phyloP scores from a whole-genome alignment of 208 protist species.

The Trichomonas gallinae region DNA sequence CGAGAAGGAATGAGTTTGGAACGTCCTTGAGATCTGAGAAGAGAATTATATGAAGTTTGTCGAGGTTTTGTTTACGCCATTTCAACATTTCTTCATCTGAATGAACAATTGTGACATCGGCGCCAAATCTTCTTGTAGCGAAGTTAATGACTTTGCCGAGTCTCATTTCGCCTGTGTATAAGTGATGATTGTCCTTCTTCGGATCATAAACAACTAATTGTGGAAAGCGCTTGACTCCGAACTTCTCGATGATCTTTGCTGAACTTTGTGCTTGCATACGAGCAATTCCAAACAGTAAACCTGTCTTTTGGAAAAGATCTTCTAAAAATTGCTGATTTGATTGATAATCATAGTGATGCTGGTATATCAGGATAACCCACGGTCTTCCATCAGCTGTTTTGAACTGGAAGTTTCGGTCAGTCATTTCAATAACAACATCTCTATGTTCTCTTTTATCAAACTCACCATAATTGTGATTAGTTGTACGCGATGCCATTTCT shows the following conservation, averaged over 20 bases:
- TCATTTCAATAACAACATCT: background rate
- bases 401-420: background rate
- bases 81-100: background rate
- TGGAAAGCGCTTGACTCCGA: background rate
- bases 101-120: background rate
- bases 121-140: background rate
- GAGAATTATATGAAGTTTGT: background rate
- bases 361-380: background rate
- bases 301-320: conserved; percentile 16
- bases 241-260: background rate
- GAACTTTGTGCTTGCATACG: background rate
- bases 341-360: background rate
- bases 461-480: background rate
- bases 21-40: background rate
- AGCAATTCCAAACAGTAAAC: background rate
- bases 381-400: background rate
- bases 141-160: background rate
- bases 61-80: background rate
- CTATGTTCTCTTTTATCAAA: background rate
- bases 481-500: background rate
- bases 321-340: background rate
- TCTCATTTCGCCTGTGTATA: background rate
- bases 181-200: background rate
- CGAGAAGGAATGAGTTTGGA: background rate
- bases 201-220: background rate